Conservation (phyloP, 495 filamentous ascomycete species). For the Pseudotulostoma volvatum region DNA sequence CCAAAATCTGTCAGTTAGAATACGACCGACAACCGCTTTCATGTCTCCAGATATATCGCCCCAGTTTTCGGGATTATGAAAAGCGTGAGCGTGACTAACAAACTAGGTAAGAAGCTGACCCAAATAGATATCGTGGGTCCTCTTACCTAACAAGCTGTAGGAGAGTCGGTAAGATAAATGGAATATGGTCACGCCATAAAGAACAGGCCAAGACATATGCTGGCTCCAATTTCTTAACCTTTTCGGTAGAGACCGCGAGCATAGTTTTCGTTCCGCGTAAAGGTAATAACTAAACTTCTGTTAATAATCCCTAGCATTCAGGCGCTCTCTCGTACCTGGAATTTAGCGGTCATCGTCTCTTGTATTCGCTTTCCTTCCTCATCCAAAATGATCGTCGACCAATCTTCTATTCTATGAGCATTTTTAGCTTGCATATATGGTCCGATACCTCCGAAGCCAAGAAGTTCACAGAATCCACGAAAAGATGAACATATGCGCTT, state of each 20-base stretch:
- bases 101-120: conserved; percentile 6
- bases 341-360: conserved; percentile 46
- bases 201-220: conserved; percentile 53
- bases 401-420: conserved; percentile 66
- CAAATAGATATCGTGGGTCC: neutral
- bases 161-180: conserved; percentile 68
- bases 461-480: conserved; percentile 57
- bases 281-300: conserved; percentile 41
- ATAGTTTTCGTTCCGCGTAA: conserved; percentile 78
- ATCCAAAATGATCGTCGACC: conserved; percentile 62
- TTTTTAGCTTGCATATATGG: conserved; percentile 57
- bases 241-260: conserved; percentile 77
- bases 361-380: conserved; percentile 65
- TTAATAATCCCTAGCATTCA: neutral
- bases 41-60: conserved; percentile 59
- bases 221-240: conserved; percentile 50
- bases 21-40: conserved; percentile 57
- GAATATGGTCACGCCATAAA: conserved; percentile 72
- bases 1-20: conserved; percentile 95
- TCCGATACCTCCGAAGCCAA: conserved; percentile 64
- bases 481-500: conserved; percentile 56
- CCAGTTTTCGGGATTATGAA: conserved; percentile 80
- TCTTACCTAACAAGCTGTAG: conserved; percentile 69
- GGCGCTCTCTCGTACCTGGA: conserved; percentile 35
- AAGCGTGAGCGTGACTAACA: conserved; percentile 76